Evolutionary conservation across 345 rosid genomes (phyloP), one percentile per base, ranked within the genome.

Genomic region (Eucalyptus erythrocorys): DNA sequence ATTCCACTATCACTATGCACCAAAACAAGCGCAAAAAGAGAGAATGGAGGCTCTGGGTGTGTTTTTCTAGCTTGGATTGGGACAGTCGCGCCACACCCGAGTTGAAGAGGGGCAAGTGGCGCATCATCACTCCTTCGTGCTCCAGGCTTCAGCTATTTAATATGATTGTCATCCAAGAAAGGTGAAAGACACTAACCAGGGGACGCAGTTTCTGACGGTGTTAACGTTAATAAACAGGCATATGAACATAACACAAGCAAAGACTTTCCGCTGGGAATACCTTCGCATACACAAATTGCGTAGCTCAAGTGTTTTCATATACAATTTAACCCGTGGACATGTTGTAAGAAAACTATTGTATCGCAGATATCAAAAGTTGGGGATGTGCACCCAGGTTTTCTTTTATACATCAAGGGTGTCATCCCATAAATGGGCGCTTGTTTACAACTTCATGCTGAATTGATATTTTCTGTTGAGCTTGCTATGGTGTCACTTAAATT

Each of bases 401-500:
- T 76, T 40, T 40, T 21, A 10, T 10, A 76, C 84, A 76, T 76
- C 47, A 6, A 76, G 82, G 82, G 82, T 21, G 82, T 37, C 82
- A 37, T 37, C 45, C 82, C 8, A 76, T 21, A 76, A 40, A 40
- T 11, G 84, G 47, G 30, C 47, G 24, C 84, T 10, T 40, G 84
- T 76, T 24, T 40, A 40, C 84, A 76, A 76, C 84, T 76, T 76
- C 47, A 76, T 11, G 84, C 30, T 76, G 47, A 76, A 76, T 21
- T 21, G 47, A 21, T 12, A 47, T 40, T 22, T 10, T 76, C 84
- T 21, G 45, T 76, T 2, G 84, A 40, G 47, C 84, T 76, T 76
- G 47, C 30, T 57, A 88, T 71, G 21, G 86, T 92, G 85, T 97
- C 99, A 12, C 88, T 92, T 88, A 97, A 90, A 5, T 94, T 92